Conservation (phyloP, 2,329 filamentous ascomycete species). For the Phialocephala sp. region DNA sequence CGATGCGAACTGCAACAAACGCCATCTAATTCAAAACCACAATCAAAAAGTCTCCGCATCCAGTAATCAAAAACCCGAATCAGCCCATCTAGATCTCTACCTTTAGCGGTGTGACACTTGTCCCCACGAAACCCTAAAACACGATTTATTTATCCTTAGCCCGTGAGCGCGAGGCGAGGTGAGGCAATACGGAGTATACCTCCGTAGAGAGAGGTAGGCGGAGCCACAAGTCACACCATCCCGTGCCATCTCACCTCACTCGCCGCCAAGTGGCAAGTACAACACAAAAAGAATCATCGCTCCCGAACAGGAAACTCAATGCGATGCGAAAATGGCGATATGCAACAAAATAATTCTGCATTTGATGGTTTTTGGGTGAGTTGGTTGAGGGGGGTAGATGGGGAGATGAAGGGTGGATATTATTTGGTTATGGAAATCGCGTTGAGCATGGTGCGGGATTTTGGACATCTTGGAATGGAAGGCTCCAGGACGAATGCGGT, state of each 20-base stretch:
- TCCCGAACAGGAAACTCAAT: constrained; percentile 2
- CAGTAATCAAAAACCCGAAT: constrained; percentile 2
- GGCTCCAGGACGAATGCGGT: neutral
- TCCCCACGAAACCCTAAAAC: neutral
- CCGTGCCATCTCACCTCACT: neutral
- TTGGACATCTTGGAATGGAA: neutral
- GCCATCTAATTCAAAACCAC: neutral
- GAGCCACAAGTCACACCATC: neutral
- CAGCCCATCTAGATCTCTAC: constrained; percentile 7
- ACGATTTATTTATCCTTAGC: neutral
- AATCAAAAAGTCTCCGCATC: neutral
- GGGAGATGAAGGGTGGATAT: neutral
- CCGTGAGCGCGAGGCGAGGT: neutral
- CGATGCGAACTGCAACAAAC: constrained; percentile 14
- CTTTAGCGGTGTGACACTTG: neutral
- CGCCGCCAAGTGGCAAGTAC: too few species aligned
- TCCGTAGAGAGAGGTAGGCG: too few species aligned
- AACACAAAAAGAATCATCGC: too few species aligned
- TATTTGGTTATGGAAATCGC: constrained; percentile 2
- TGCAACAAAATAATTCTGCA: neutral
- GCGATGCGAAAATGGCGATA: neutral
- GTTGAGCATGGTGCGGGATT: neutral
- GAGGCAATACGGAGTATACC: too few species aligned
- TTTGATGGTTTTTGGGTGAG: neutral
- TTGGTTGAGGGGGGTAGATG: neutral